Evolutionary conservation across 1,284 basidiomycete species (phyloP).

Genomic region (Rhizoctonia solani): DNA sequence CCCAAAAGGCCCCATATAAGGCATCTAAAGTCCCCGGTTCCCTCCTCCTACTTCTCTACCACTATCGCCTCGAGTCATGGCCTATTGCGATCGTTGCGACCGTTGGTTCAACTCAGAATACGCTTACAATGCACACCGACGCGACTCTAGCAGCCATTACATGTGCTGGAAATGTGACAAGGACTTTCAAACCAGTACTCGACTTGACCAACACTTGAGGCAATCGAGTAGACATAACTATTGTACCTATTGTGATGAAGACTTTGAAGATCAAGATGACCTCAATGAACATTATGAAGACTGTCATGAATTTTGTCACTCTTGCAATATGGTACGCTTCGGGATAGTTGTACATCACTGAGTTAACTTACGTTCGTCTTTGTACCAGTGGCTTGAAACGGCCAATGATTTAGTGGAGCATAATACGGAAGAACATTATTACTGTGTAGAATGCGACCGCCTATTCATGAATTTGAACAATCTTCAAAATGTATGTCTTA

Average conservation of each 20-base stretch:
- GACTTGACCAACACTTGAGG: conserved; percentile 31
- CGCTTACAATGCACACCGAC: conserved; percentile 39
- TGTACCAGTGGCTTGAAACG: conserved; percentile 1
- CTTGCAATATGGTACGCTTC: neutral
- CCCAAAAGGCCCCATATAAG: neutral
- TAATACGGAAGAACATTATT: conserved; percentile 15
- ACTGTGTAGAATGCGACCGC: conserved; percentile 20
- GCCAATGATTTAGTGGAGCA: neutral
- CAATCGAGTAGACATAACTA: conserved; percentile 49
- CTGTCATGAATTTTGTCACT: conserved; percentile 15
- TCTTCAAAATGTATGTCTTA: conserved; percentile 11
- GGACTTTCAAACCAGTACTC: conserved; percentile 45
- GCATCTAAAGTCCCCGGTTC: neutral
- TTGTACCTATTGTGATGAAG: conserved; percentile 52
- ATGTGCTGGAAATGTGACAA: conserved; percentile 47
- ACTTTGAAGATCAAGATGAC: conserved; percentile 43
- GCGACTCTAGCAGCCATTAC: conserved; percentile 40
- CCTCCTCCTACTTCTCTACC: neutral
- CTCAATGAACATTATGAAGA: conserved; percentile 17
- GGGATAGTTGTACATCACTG: neutral
- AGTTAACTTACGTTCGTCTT: neutral
- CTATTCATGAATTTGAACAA: neutral
- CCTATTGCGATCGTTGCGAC: conserved; percentile 47
- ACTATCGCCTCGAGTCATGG: conserved; percentile 40
- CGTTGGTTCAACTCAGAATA: conserved; percentile 42